These are phyloP conservation scores for Claviceps cyperi DNA, from an alignment of 2,329 filamentous ascomycete species.

Conservation along the genomic window DNA sequence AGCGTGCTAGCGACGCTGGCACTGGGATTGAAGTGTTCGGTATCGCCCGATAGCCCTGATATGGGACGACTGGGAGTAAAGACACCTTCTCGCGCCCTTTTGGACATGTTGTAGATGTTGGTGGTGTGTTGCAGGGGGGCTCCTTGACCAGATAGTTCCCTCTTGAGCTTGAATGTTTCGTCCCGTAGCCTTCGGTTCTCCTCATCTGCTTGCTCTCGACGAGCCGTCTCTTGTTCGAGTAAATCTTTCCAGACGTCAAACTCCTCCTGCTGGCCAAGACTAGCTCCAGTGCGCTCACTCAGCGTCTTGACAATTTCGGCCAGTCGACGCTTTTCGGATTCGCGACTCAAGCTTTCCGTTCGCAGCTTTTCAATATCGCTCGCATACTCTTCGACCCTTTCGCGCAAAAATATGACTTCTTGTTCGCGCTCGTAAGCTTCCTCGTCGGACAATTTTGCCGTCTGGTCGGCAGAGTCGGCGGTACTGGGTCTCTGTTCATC, in stretches of 20 bases:
- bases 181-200: constrained; percentile 75
- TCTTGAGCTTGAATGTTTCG: constrained; percentile 62
- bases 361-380: constrained; percentile 70
- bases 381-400: constrained; percentile 73
- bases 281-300: constrained; percentile 34
- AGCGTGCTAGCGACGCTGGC: constrained; percentile 50
- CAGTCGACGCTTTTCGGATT: constrained; percentile 75
- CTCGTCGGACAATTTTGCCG: constrained; percentile 41
- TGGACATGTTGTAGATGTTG: constrained; percentile 52
- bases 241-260: constrained; percentile 91
- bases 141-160: constrained; percentile 29
- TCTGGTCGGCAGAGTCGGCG: constrained; percentile 45
- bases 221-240: constrained; percentile 77
- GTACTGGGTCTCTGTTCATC: constrained; percentile 49
- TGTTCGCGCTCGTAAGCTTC: constrained; percentile 61
- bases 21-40: constrained; percentile 35
- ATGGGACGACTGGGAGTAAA: constrained; percentile 33
- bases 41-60: constrained; percentile 34
- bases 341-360: constrained; percentile 61
- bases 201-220: constrained; percentile 79
- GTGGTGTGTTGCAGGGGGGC: constrained; percentile 39
- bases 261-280: constrained; percentile 41
- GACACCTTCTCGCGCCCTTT: constrained; percentile 34
- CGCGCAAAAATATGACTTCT: constrained; percentile 71
- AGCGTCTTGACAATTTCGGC: constrained; percentile 58